Conservation (phyloP, 257 asterid genomes). For the Lantana camara region DNA sequence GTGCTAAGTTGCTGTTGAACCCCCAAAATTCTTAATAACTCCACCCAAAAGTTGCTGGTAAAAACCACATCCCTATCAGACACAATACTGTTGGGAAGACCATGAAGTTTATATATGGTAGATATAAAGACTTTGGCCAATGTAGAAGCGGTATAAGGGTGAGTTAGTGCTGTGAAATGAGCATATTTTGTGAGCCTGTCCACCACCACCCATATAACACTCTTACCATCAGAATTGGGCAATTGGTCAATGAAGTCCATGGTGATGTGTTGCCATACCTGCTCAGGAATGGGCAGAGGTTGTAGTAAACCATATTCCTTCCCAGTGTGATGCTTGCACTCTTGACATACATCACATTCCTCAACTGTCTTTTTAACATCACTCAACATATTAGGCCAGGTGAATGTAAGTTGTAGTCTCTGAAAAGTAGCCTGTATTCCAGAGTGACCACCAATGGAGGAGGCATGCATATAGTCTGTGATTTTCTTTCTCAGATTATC, state of each 20-base stretch:
- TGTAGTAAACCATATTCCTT: no score
- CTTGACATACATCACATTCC: no score
- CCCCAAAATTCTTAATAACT: not conserved
- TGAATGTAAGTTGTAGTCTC: no score
- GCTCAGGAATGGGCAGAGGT: not conserved
- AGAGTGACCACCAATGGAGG: not conserved
- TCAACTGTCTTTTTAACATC: no score
- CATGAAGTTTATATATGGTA: not conserved
- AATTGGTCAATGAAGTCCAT: not conserved
- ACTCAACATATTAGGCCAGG: no score
- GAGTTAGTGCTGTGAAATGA: not conserved
- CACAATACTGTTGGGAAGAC: not conserved
- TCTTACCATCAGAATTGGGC: not conserved
- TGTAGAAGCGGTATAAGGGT: not conserved
- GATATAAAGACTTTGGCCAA: no score
- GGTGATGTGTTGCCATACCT: not conserved
- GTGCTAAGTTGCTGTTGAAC: not conserved
- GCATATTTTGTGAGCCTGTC: not conserved
- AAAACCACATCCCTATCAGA: not conserved
- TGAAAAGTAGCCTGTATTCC: no score
- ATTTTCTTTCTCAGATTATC: not conserved
- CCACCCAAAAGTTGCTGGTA: conserved; percentile 1
- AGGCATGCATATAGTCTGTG: not conserved
- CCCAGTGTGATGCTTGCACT: no score
- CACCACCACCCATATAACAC: not conserved